Evolutionary conservation across 768 basidiomycete genomes (phyloP).

Genomic region (Agrocybe pediades): DNA sequence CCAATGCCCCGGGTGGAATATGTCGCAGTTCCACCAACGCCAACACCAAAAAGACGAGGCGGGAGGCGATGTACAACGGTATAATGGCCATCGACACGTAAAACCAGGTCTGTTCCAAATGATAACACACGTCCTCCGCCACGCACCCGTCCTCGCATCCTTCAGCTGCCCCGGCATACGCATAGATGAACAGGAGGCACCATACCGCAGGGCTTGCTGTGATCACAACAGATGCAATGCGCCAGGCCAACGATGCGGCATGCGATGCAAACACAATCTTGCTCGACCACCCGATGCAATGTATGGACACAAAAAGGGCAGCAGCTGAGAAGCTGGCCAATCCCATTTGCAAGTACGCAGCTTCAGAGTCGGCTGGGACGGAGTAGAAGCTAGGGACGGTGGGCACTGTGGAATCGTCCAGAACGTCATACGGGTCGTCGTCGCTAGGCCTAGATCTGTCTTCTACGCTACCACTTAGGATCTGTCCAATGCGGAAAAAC

Average conservation of each 20-base stretch:
- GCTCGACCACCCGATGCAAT: constrained; percentile 6
- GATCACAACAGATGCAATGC: constrained; percentile 1
- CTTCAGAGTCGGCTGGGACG: not conserved
- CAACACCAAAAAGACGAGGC: not conserved
- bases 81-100: not conserved
- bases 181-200: not conserved
- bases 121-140: not conserved
- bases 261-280: constrained; percentile 1
- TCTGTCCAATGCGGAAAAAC: not conserved
- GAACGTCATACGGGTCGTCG: too few species aligned
- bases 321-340: not conserved
- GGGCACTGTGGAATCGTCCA: not conserved
- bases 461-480: too few species aligned
- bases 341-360: not conserved
- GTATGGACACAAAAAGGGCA: constrained; percentile 8
- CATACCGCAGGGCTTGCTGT: not conserved
- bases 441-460: too few species aligned
- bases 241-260: not conserved
- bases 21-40: not conserved
- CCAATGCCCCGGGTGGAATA: not conserved
- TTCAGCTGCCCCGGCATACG: not conserved
- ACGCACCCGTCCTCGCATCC: not conserved
- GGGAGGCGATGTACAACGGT: not conserved
- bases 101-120: not conserved
- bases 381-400: not conserved